Evolutionary conservation across 2,329 filamentous ascomycete species (phyloP).

Genomic region (Talaromyces sp.): DNA sequence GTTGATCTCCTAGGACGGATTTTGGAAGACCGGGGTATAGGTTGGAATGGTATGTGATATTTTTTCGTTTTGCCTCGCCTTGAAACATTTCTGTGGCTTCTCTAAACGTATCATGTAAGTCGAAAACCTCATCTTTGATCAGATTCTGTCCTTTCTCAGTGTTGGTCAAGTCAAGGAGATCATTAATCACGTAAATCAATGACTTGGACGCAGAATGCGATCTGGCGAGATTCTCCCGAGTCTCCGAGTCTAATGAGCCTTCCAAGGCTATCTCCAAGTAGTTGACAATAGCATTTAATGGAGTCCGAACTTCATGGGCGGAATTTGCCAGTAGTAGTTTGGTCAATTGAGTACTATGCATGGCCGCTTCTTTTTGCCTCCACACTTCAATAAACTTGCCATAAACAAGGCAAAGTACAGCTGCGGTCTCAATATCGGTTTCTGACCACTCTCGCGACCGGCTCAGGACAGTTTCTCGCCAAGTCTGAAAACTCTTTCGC

Average conservation of each 20-base stretch:
- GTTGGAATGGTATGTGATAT: constrained; percentile 65
- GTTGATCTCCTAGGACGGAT: constrained; percentile 72
- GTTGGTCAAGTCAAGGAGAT: constrained; percentile 83
- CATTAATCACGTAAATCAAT: constrained; percentile 90
- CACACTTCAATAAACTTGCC: constrained; percentile 89
- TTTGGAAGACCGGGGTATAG: constrained; percentile 67
- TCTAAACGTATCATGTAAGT: constrained; percentile 66
- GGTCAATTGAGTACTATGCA: constrained; percentile 79
- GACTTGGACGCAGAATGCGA: constrained; percentile 92
- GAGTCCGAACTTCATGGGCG: constrained; percentile 86
- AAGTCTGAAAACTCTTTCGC: constrained; percentile 71
- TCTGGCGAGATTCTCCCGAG: constrained; percentile 75
- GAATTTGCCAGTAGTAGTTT: constrained; percentile 78
- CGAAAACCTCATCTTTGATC: constrained; percentile 76
- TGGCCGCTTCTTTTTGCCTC: constrained; percentile 80
- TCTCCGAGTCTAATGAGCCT: constrained; percentile 73
- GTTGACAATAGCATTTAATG: constrained; percentile 90
- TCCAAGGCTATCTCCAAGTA: constrained; percentile 89
- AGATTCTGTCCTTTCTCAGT: constrained; percentile 76
- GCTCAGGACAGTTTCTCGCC: constrained; percentile 76
- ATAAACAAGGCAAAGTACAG: constrained; percentile 82
- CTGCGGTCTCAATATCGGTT: constrained; percentile 83
- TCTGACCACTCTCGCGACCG: constrained; percentile 86
- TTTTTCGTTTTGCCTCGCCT: constrained; percentile 72
- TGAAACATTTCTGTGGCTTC: constrained; percentile 74